These are phyloP conservation scores for Epichloe coenophiala DNA, from an alignment of 2,329 filamentous ascomycete genomes.

Conservation along the genomic window DNA sequence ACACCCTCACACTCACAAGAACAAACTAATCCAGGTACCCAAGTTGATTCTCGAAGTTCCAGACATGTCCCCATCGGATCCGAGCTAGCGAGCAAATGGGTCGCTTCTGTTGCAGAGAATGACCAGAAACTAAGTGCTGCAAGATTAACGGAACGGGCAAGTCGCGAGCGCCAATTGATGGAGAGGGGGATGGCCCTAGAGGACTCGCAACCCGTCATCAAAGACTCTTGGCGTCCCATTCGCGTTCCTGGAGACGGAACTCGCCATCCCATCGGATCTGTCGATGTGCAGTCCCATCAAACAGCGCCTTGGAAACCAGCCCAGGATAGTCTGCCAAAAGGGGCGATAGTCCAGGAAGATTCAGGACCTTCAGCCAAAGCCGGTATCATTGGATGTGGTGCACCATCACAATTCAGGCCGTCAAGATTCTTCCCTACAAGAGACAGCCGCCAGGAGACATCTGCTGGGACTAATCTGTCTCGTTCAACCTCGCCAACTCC, in stretches of 20 bases:
- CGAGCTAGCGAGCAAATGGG: constrained; percentile 29
- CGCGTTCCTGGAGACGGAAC: constrained; percentile 24
- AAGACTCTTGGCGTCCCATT: constrained; percentile 40
- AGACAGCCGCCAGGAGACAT: constrained; percentile 31
- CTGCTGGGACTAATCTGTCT: constrained; percentile 21
- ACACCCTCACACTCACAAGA: constrained; percentile 9
- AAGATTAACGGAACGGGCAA: constrained; percentile 24
- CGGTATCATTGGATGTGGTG: constrained; percentile 17
- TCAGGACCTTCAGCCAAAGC: constrained; percentile 10
- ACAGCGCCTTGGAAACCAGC: constrained; percentile 17
- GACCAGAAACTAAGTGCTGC: constrained; percentile 32
- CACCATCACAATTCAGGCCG: constrained; percentile 32
- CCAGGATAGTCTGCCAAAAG: constrained; percentile 13
- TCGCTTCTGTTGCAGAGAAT: constrained; percentile 27
- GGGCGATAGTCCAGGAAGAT: constrained; percentile 11
- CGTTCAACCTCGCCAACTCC: constrained; percentile 50
- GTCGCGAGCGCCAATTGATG: constrained; percentile 29
- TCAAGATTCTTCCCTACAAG: constrained; percentile 50
- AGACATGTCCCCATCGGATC: constrained; percentile 16
- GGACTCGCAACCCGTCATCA: constrained; percentile 34
- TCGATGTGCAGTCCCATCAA: constrained; percentile 17
- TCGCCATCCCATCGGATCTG: constrained; percentile 13
- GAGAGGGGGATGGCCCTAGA: constrained; percentile 30
- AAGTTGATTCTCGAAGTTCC: constrained; percentile 18
- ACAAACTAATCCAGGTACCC: constrained; percentile 11